A percentile compares a stretch with the other conserved stretches of the same genome.
These are phyloP conservation scores for Alternaria solani DNA, from an alignment of 2,329 filamentous ascomycete species.

Conservation along the genomic window DNA sequence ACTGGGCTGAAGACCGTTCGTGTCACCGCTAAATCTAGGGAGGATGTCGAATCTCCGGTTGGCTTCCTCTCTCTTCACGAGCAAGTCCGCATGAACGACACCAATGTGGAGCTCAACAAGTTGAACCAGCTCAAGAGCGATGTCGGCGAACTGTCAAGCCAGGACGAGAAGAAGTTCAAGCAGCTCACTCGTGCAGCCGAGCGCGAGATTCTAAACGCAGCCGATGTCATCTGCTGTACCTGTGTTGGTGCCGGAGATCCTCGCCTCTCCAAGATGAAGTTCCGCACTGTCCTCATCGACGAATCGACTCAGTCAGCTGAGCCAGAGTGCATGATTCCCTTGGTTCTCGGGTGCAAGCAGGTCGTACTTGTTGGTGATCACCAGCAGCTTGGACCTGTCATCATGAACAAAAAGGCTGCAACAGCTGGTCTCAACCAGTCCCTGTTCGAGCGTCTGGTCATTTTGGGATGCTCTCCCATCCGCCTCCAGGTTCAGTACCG, in stretches of 20 bases:
- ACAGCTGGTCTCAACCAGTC: constrained; percentile 98
- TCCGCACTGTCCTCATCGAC: constrained; percentile 96
- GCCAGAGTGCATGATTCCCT: constrained; percentile 97
- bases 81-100: constrained; percentile 97
- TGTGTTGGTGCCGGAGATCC: constrained; percentile 97
- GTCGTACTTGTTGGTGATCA: constrained; percentile 98
- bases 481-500: constrained; percentile 97
- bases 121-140: constrained; percentile 92
- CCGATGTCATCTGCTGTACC: constrained; percentile 98
- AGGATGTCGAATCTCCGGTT: constrained; percentile 98
- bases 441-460: constrained; percentile 95
- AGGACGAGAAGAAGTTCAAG: constrained; percentile 99
- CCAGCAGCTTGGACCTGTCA: constrained; percentile 96
- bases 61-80: constrained; percentile 94
- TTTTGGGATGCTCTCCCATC: constrained; percentile 88
- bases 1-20: constrained; percentile 97
- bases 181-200: constrained; percentile 92
- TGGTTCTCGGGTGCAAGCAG: constrained; percentile 97
- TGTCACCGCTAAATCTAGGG: constrained; percentile 96
- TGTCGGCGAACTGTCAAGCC: constrained; percentile 87
- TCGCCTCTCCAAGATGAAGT: constrained; percentile 95
- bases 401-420: constrained; percentile 99
- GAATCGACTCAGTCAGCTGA: constrained; percentile 98
- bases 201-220: constrained; percentile 91
- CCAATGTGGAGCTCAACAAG: constrained; percentile 91